A percentile compares a stretch with the other conserved stretches of the same genome.
phyloP scores from a whole-genome alignment of 1,284 basidiomycete genomes.

The Dichomitus squalens region DNA sequence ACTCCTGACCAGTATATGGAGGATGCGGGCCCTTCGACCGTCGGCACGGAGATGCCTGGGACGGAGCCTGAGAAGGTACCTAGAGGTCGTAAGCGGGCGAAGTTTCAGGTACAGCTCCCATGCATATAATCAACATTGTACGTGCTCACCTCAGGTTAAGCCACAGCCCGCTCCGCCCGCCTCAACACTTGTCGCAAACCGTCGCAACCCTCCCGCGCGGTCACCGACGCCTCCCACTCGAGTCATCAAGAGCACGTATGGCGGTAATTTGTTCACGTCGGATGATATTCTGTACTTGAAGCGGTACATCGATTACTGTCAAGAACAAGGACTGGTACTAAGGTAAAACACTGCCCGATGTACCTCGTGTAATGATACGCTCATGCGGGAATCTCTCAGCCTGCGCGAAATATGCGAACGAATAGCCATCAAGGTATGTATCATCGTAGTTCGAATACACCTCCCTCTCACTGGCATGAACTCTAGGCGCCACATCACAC shows the following conservation, averaged over 20 bases:
- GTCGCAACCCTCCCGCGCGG: constrained; percentile 64
- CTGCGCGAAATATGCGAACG: constrained; percentile 82
- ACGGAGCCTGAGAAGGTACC: constrained; percentile 37
- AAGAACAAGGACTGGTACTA: constrained; percentile 77
- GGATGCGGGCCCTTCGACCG: constrained; percentile 48
- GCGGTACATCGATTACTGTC: constrained; percentile 84
- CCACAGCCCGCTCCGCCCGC: constrained; percentile 64
- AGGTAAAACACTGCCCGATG: constrained; percentile 45
- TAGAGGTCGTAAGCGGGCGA: constrained; percentile 65
- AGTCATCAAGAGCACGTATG: constrained; percentile 84
- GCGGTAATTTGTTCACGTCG: constrained; percentile 79
- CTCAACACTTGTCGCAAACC: constrained; percentile 61
- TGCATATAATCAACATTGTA: background rate
- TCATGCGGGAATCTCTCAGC: constrained; percentile 37
- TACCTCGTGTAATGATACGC: background rate
- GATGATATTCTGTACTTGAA: constrained; percentile 80
- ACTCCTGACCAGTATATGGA: constrained; percentile 47
- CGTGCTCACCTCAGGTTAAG: constrained; percentile 19
- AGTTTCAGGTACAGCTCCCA: constrained; percentile 50
- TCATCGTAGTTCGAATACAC: background rate
- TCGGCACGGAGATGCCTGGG: constrained; percentile 35
- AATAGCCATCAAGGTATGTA: constrained; percentile 71
- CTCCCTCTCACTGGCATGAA: constrained; percentile 4
- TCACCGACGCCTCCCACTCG: constrained; percentile 79
- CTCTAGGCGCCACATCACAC: constrained; percentile 81